A percentile compares a stretch with the other conserved stretches of the same genome.
Evolutionary conservation across 164 flowering plant genomes (phyloP).

Genomic region (Sedum album): DNA sequence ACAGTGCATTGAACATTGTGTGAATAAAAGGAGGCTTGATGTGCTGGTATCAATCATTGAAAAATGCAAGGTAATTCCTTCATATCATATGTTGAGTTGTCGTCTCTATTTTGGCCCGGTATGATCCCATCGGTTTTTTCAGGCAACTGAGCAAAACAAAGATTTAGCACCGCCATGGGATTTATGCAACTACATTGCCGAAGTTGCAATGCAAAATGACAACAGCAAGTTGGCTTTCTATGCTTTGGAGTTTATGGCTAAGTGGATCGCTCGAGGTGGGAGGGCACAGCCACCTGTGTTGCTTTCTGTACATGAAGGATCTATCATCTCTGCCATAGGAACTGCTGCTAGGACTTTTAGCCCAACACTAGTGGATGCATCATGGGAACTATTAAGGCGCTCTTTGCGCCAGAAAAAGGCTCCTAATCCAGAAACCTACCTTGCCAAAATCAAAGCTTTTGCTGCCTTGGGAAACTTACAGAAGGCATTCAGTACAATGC

Average conservation of each 20-base stretch:
- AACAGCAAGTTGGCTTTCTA: constrained; percentile 66
- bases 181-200: constrained; percentile 51
- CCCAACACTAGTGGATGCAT: constrained; percentile 63
- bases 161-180: constrained; percentile 71
- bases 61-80: constrained; percentile 77
- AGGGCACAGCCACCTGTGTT: constrained; percentile 45
- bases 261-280: constrained; percentile 71
- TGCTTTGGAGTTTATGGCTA: constrained; percentile 72
- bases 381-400: constrained; percentile 71
- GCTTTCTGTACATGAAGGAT: constrained; percentile 76
- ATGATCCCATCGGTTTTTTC: constrained; percentile 11
- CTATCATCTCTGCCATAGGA: constrained; percentile 57
- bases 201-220: constrained; percentile 61
- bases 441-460: constrained; percentile 67
- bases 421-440: constrained; percentile 65
- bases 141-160: constrained; percentile 87
- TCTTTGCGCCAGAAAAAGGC: constrained; percentile 66
- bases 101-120: neutral
- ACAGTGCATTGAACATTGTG: constrained; percentile 56
- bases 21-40: constrained; percentile 56
- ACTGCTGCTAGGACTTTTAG: constrained; percentile 70
- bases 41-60: constrained; percentile 68
- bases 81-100: neutral
- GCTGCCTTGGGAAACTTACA: constrained; percentile 67
- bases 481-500: constrained; percentile 62